Evolutionary conservation across 2,329 filamentous ascomycete species (phyloP).

Genomic region (Neobulgaria alba): DNA sequence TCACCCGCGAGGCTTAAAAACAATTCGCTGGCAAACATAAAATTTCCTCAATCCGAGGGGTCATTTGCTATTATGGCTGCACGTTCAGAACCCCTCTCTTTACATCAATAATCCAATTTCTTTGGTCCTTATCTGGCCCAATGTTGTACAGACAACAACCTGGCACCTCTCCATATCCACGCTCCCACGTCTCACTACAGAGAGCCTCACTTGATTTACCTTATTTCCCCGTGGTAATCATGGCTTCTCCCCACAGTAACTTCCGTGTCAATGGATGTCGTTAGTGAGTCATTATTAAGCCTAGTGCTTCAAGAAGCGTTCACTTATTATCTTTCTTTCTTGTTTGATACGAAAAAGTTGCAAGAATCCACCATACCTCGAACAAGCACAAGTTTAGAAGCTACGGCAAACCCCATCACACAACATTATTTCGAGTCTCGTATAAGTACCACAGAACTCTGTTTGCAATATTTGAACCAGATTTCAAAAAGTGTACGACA

Average conservation of each 20-base stretch:
- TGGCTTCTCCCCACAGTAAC: neutral
- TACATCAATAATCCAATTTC: neutral
- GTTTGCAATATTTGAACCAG: neutral
- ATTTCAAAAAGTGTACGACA: neutral
- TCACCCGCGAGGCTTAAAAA: neutral
- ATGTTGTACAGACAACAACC: neutral
- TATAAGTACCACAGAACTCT: neutral
- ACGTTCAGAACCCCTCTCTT: neutral
- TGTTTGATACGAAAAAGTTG: neutral
- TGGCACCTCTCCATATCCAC: neutral
- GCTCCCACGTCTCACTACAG: neutral
- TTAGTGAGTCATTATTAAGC: neutral
- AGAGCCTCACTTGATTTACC: neutral
- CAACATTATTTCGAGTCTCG: neutral
- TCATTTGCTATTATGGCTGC: neutral
- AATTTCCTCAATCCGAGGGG: neutral
- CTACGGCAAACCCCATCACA: neutral
- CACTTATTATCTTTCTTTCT: neutral
- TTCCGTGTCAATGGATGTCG: neutral
- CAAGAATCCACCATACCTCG: neutral
- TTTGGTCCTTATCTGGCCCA: neutral
- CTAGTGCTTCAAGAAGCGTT: neutral
- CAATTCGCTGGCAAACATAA: neutral
- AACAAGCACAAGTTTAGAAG: neutral
- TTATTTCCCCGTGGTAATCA: neutral